Evolutionary conservation across 441 rosid genomes (phyloP).

Genomic region (Capsella rubella): DNA sequence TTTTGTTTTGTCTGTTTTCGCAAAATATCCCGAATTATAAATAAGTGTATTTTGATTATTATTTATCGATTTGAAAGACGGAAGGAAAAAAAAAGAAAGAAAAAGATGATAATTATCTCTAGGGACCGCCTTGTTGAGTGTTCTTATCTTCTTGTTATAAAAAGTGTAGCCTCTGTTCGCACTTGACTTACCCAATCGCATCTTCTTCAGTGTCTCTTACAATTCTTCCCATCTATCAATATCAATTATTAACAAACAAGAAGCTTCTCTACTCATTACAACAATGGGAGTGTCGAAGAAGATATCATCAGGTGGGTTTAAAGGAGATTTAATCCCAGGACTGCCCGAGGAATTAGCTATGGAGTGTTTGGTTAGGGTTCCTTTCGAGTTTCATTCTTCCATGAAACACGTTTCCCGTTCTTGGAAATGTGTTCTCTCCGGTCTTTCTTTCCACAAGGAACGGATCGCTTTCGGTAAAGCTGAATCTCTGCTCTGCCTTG

Average conservation of each 20-base stretch:
- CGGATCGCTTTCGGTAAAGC: slow-evolving; percentile 38
- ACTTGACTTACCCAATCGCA: slow-evolving; percentile 32
- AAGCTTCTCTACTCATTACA: neutral
- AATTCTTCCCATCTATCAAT: slow-evolving; percentile 2
- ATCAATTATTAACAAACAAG: slow-evolving; percentile 4
- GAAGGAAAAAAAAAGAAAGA: neutral
- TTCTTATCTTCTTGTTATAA: slow-evolving; percentile 18
- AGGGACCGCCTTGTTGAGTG: slow-evolving; percentile 25
- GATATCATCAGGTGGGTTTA: neutral
- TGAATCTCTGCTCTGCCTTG: slow-evolving; percentile 55
- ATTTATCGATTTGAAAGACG: neutral
- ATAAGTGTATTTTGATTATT: neutral
- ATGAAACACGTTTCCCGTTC: slow-evolving; percentile 51
- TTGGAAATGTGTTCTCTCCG: slow-evolving; percentile 52
- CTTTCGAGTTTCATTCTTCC: slow-evolving; percentile 52
- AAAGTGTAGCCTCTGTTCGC: neutral
- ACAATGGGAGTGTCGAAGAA: slow-evolving; percentile 1
- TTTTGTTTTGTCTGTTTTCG: slow-evolving; percentile 2
- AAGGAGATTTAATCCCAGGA: slow-evolving; percentile 49
- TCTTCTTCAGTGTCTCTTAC: slow-evolving; percentile 38
- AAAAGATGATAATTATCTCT: slow-evolving; percentile 12
- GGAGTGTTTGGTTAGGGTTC: slow-evolving; percentile 61
- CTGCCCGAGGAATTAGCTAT: slow-evolving; percentile 60
- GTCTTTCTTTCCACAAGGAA: slow-evolving; percentile 36
- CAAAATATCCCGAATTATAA: slow-evolving; percentile 22